Evolutionary conservation across 768 basidiomycete genomes (phyloP).

Genomic region (Podaxis carcinomalis): DNA sequence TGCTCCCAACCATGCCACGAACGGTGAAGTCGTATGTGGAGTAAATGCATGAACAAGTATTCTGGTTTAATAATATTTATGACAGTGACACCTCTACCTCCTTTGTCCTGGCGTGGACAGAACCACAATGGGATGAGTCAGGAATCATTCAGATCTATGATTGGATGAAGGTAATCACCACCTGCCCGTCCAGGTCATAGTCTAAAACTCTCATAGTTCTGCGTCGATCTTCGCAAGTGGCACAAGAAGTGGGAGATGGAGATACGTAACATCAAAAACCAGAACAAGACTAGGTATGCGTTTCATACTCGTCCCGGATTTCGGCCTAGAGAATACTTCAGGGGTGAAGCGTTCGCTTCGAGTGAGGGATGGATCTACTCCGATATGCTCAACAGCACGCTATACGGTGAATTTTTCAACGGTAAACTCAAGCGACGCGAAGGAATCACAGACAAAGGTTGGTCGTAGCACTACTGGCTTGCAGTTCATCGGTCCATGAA

Average conservation of each 20-base stretch:
- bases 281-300: constrained; percentile 18
- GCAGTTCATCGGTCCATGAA: background rate
- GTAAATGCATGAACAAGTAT: background rate
- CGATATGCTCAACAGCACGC: constrained; percentile 35
- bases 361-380: constrained; percentile 37
- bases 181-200: background rate
- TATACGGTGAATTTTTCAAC: constrained; percentile 35
- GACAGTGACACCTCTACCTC: background rate
- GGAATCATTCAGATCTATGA: constrained; percentile 9
- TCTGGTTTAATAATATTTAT: background rate
- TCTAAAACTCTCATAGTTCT: constrained; percentile 17
- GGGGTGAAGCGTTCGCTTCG: constrained; percentile 29
- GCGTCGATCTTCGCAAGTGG: constrained; percentile 20
- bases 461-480: constrained; percentile 16
- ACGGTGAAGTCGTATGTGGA: background rate
- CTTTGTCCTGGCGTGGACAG: background rate
- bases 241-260: constrained; percentile 8
- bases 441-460: constrained; percentile 32
- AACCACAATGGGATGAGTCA: background rate
- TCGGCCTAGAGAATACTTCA: constrained; percentile 16
- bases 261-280: constrained; percentile 2
- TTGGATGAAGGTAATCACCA: constrained; percentile 20
- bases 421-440: constrained; percentile 37
- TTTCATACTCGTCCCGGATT: background rate
- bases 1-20: background rate